Base-by-base conservation (phyloP, 2,329 filamentous ascomycete species). In the Fusarium poae region DNA sequence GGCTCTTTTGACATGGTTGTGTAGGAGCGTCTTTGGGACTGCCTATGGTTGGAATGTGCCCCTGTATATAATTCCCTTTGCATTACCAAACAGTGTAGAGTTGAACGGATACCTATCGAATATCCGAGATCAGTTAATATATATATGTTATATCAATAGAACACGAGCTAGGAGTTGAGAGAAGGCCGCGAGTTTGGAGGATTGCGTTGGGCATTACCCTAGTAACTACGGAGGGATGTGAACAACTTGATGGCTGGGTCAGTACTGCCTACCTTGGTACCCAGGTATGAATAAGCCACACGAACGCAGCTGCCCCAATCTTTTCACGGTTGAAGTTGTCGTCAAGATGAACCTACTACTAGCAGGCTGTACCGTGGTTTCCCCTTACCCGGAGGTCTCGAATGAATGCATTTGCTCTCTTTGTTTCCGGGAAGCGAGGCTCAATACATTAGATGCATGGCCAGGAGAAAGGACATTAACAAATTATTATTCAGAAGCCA, bases 401-500 rank as follows among this genome's bases (percentile, higher is more conserved):
- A 7, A 50, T 34, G 21, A 7, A 27, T 27, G n/a, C 12, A 5
- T 21, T 27, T 5, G 6, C 15, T 29, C 16, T 40, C n/a, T 27
- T 21, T 12, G 29, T 40, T n/a, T 18, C 18, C 18, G 20, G 48
- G 48, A 20, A 20, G 23, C 15, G 23, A 51, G 23, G 11, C 46
- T 27, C 25, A 29, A 20, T 8, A 10, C 15, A 20, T 27, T 8
- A 2, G 16, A 20, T 9, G 23, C 16, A 42, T 16, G 40, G n/a
- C 12, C 35, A 25, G 18, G 25, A 35, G 23, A 32, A 30, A 23
- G 21, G 44, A 35, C 29, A 46, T 50, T 63, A 18, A 25, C 40
- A 50, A 15, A 43, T 69, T 37, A 42, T 45, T 67, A 59, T 56
- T 64, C 46, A 60, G 45, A 70, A 63, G 51, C 21, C 39, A 70